Base-by-base conservation (phyloP, 225 moss, liverwort and hornwort genomes). In the Physcomitrellopsis africana region DNA sequence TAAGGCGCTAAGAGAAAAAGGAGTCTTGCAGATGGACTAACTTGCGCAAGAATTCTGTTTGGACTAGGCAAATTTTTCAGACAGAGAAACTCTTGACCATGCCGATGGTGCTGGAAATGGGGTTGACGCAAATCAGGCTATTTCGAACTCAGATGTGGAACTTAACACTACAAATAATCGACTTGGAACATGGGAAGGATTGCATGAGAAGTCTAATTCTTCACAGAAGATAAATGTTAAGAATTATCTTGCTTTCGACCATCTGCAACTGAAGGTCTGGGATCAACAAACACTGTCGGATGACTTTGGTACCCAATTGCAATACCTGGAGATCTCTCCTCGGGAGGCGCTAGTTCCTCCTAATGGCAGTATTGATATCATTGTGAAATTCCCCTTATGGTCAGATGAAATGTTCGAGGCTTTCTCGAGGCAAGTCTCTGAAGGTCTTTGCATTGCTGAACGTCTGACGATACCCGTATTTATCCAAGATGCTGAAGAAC, bases 221-320 rank as follows among this genome's bases (percentile, higher is more conserved):
- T 84, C 83, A 9, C 89, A 94, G 81, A 89, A 83, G 70, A 77
- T 94, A 78, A 85, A 89, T 13, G 82, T 94, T 42, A 75, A 92
- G 69, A 94, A 94, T 73, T 81, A 83, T 37, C 82, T 87, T 54
- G 77, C 85, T 53, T 94, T 92, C 67, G 91, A 94, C 58, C 74
- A 81, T 52, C 75, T 92, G 68, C 84, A 86, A 79, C 82, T 89
- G 70, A 80, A 80, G 71, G 89, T 87, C 24, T 76, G 83, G 66
- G 69, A 70, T 76, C 74, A 84, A 61, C 76, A 81, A 76, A 81
- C 76, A 67, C 73, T 79, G 81, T 91, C 70, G 52, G 79, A 74
- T 53, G 77, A 60, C 70, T 86, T 76, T 41, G 84, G 81, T 68
- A 65, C 77, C 42, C 78, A 81, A 14, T 83, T 86, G 58, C 80